A percentile compares a stretch with the other conserved stretches of the same genome.
Conservation (phyloP, 2,329 filamentous ascomycete species). For the Colletotrichum ledebouriae region DNA sequence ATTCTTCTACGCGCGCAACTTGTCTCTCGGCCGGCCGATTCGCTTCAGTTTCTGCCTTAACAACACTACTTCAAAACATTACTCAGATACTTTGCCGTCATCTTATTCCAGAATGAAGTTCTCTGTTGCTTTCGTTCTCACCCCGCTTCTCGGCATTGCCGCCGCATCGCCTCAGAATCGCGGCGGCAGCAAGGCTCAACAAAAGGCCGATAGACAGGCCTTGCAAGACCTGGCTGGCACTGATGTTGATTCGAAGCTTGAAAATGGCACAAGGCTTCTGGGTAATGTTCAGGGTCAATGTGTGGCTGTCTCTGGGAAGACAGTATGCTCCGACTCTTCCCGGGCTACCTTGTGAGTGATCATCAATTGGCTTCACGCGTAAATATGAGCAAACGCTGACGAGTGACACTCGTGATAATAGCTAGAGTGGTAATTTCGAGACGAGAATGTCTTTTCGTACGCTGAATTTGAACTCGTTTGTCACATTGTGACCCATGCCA, state of each 20-base stretch:
- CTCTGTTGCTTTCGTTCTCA: neutral
- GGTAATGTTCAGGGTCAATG: conserved; percentile 28
- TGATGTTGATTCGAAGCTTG: conserved; percentile 30
- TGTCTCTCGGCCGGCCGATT: conserved; percentile 10
- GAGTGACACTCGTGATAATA: too few species aligned
- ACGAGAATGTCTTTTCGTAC: neutral
- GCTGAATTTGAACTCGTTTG: neutral
- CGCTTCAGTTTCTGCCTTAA: neutral
- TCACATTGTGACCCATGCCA: too few species aligned
- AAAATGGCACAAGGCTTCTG: conserved; percentile 29
- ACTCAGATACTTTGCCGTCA: neutral
- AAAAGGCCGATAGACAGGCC: conserved; percentile 24
- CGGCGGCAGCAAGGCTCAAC: conserved; percentile 21
- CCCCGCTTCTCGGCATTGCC: conserved; percentile 13
- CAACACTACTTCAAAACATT: neutral
- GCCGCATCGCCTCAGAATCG: conserved; percentile 22
- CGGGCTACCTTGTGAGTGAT: conserved; percentile 25
- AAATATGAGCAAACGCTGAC: too few species aligned
- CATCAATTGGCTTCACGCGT: too few species aligned
- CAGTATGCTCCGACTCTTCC: conserved; percentile 26
- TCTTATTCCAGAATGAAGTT: conserved; percentile 13
- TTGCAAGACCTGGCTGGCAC: conserved; percentile 30
- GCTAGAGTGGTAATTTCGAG: neutral
- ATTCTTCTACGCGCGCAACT: neutral
- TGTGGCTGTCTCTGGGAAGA: conserved; percentile 27